Evolutionary conservation across 345 rosid species (phyloP), one percentile per base, ranked within the genome.

Genomic region (Corymbia maculata): DNA sequence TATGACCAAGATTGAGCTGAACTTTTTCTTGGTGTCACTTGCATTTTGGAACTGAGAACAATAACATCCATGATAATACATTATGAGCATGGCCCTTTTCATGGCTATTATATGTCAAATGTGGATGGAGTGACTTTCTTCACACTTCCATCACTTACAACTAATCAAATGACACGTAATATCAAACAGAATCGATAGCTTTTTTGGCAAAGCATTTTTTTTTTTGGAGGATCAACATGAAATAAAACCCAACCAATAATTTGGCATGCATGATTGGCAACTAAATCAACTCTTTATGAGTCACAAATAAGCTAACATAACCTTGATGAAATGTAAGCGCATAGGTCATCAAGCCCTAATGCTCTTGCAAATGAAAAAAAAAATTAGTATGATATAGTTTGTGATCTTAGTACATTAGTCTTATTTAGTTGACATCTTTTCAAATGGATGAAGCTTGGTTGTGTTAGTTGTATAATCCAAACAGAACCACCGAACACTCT

Each of bases 191-290:
- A n/a, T 64, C 2, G 36, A 13, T n/a, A 61, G 6, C 3, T n/a
- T n/a, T n/a, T 30, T n/a, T 16, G 7, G 0, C 21, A 24, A 10
- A 21, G 30, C 30, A 17, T 9, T 6, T 0, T 7, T 68, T 30
- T 5, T 4, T 30, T 30, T 2, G 2, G 79, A 30, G 44, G 79
- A 30, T 68, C 3, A 3, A 32, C 79, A 14, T 30, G 44, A 36
- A 30, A 30, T 30, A 68, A 68, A 64, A 68, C 44, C 79, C 22
- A 68, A 4, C 11, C 19, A 15, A 15, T 3, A 14, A 7, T 68
- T 36, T 4, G 11, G 21, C 21, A 30, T 66, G 42, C 79, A 8
- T 1, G 44, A 68, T 30, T 68, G 44, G 10, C 79, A 68, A 68
- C 79, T 30, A 30, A 68, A n/a, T 32, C 79, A 30, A 30, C 79